A percentile compares a stretch with the other conserved stretches of the same genome.
Evolutionary conservation across 352 stramenopile species (phyloP).

Genomic region (Globisporangium echinulatum): DNA sequence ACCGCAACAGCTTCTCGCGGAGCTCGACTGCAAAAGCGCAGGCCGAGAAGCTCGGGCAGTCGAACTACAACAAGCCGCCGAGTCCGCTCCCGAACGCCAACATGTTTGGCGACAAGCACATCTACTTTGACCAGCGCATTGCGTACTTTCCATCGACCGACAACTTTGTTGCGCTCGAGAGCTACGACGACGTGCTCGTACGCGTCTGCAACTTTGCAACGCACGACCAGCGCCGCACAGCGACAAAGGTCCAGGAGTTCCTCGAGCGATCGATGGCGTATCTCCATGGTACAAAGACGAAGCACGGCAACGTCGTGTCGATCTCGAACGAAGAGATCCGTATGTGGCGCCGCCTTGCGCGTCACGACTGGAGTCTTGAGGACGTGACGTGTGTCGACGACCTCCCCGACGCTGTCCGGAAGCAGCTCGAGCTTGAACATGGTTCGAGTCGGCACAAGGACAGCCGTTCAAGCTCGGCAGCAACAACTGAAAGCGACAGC

Average conservation of each 20-base stretch:
- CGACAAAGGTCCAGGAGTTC: conserved; percentile 71
- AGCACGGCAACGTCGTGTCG: conserved; percentile 61
- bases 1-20: conserved; percentile 54
- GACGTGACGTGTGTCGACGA: conserved; percentile 34
- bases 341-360: conserved; percentile 66
- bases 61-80: conserved; percentile 14
- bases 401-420: background rate
- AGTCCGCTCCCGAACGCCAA: conserved; percentile 15
- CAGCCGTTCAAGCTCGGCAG: conserved; percentile 38
- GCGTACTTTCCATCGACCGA: conserved; percentile 21
- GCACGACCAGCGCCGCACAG: conserved; percentile 64
- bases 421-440: background rate
- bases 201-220: conserved; percentile 58
- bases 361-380: conserved; percentile 59
- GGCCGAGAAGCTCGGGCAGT: conserved; percentile 27
- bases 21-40: conserved; percentile 43
- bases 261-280: conserved; percentile 70
- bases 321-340: conserved; percentile 81
- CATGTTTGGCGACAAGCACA: conserved; percentile 20
- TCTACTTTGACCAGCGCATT: conserved; percentile 17
- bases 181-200: conserved; percentile 71
- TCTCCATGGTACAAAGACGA: conserved; percentile 55
- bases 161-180: conserved; percentile 50
- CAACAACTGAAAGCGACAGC: conserved; percentile 49
- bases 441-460: conserved; percentile 25